Evolutionary conservation across 1,139 yeast genomes (phyloP), one percentile per base, ranked within the genome.

Genomic region (Protomyces pachydermus): DNA sequence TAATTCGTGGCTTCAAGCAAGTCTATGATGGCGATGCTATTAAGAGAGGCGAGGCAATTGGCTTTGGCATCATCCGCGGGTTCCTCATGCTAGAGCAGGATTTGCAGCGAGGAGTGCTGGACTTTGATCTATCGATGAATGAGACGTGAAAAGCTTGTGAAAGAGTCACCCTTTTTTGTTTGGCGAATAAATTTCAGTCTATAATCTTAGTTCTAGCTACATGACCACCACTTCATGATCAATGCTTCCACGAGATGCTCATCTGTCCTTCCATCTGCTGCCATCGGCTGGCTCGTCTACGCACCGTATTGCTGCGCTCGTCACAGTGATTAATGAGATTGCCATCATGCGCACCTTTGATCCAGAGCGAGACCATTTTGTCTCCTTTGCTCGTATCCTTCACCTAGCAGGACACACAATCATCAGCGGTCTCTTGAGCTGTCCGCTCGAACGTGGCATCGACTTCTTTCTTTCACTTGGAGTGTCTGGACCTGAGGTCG

Each of bases 201-300:
- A 37, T n/a, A 12, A 3, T 37, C 39, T 12, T 37, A 35, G 39
- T 35, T 37, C 14, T 12, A 12, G 14, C 42, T 12, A 9, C 16
- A 37, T n/a, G 16, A 37, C 16, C 16, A 12, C 42, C 16, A 14
- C 42, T 37, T 37, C 14, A 5, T 9, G 14, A 37, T 37, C 9
- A 14, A 37, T 37, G 42, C 16, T n/a, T 12, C 42, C 16, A 12
- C 4, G 16, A n/a, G 48, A 42, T 9, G 48, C 48, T 4, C 18
- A 20, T 18, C 48, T 58, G 52, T 58, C 62, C n/a, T 52, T 58
- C 12, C 62, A 58, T 32, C 48, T 58, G 53, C 56, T 58, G 12
- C 45, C 46, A 20, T 51, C 62, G 4, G 42, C 56, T 3, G 45
- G n/a, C 12, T 34, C 20, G 4, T 32, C 35, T 39, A n/a, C 18